phyloP scores from a whole-genome alignment of 176 grass and related monocot species.

The Elymus sibiricus region DNA sequence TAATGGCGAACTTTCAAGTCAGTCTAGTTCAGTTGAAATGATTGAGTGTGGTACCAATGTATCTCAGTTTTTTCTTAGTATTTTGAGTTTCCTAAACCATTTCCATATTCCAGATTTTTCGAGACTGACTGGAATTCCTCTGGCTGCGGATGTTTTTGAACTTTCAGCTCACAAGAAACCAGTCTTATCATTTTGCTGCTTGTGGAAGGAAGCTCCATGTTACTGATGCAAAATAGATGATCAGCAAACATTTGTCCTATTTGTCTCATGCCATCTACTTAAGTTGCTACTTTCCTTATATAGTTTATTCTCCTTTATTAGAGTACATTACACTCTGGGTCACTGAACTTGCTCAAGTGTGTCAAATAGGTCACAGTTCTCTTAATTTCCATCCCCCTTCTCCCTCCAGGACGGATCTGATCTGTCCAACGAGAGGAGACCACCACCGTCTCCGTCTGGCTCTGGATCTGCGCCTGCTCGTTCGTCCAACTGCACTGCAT shows the following conservation, averaged over 20 bases:
- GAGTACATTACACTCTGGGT: neutral
- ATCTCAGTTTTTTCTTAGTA: too few relatives aligned
- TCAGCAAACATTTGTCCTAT: neutral
- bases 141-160: too few relatives aligned
- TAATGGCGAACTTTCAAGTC: too few relatives aligned
- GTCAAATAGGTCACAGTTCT: neutral
- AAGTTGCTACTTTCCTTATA: neutral
- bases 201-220: neutral
- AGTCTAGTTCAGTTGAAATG: too few relatives aligned
- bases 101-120: neutral
- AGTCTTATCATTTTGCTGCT: neutral
- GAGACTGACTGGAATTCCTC: neutral
- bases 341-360: neutral
- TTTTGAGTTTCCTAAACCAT: neutral
- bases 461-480: too few relatives aligned
- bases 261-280: neutral
- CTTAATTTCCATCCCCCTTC: neutral
- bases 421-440: too few relatives aligned
- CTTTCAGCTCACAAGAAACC: neutral
- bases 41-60: too few relatives aligned
- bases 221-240: conserved; percentile 1
- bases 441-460: too few relatives aligned
- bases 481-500: too few relatives aligned
- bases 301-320: neutral
- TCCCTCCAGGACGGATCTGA: too few relatives aligned